Evolutionary conservation across 352 stramenopile genomes (phyloP), one percentile per base, ranked within the genome.

Genomic region (Phytopythium ostracodes): DNA sequence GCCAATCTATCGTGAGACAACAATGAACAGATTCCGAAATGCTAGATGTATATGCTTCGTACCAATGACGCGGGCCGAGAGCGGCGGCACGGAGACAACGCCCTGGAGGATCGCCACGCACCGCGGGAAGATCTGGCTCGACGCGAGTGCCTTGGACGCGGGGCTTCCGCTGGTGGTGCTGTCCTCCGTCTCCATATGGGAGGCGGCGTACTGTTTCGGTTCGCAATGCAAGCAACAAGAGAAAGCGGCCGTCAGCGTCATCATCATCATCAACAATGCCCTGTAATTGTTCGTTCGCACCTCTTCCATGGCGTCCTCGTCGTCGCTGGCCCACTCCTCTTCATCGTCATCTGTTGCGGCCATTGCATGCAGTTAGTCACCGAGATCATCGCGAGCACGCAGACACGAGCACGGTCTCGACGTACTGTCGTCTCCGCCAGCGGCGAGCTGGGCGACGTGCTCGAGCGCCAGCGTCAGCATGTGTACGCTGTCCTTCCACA

Each of bases 281-380:
- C n/a, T n/a, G n/a, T n/a, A n/a, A n/a, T n/a, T n/a, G n/a, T n/a
- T n/a, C n/a, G 29, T 3, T 27, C 51, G 8, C 4, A 31, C 51
- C 67, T 89, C 73, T 61, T 94, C 87, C 87, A 96, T 96, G 27
- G 80, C 86, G 43, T 96, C 87, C 72, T 96, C 87, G 46, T 96
- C 87, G 25, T 96, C 87, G 53, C 85, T 96, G 5, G 64, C 84
- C 87, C 87, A 96, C 56, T 94, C 87, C 20, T 92, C 84, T 65
- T 92, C 84, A 12, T 92, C 80, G 0, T 90, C 78, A 17, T 79
- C 79, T 77, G 55, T 17, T 25, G 9, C 46, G 14, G 58, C 24
- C 46, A 24, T 31, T 25, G 14, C 25, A 42, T 22, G 12, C 14
- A 40, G n/a, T 58, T 38, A 65, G 20, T 11, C 2, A 17, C 11